phyloP scores from a whole-genome alignment of 192 early-diverging fungal species.

The Backusella circina region DNA sequence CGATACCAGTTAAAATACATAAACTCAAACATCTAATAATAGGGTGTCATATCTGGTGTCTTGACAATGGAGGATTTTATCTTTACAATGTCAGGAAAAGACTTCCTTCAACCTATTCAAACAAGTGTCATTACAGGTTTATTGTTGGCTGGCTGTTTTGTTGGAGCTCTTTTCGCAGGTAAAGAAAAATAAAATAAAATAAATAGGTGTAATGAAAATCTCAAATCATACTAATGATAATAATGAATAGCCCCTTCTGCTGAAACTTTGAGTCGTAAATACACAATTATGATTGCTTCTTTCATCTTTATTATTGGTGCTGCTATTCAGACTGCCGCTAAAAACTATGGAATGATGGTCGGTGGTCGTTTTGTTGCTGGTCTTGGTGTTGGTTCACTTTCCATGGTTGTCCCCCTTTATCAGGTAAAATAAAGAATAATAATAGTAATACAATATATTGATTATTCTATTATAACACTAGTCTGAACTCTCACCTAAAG shows the following conservation, averaged over 20 bases:
- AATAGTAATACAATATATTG: neutral
- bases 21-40: too few relatives aligned
- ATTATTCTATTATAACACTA: neutral
- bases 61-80: constrained; percentile 55
- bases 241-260: constrained; percentile 6
- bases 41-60: constrained; percentile 62
- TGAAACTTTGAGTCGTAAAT: constrained; percentile 53
- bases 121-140: constrained; percentile 49
- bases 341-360: constrained; percentile 56
- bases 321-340: constrained; percentile 63
- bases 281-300: constrained; percentile 62
- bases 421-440: constrained; percentile 7
- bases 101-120: constrained; percentile 9
- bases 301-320: constrained; percentile 72
- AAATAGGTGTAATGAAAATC: too few relatives aligned
- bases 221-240: too few relatives aligned
- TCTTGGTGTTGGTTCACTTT: constrained; percentile 37
- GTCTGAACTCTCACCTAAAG: constrained; percentile 76
- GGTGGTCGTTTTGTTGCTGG: constrained; percentile 79
- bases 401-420: constrained; percentile 31
- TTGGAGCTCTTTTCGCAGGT: constrained; percentile 67
- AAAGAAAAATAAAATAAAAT: neutral
- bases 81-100: constrained; percentile 15
- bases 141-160: constrained; percentile 69
- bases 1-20: too few relatives aligned